phyloP scores from a whole-genome alignment of 495 filamentous ascomycete genomes.

The Penicillium robsamsonii region DNA sequence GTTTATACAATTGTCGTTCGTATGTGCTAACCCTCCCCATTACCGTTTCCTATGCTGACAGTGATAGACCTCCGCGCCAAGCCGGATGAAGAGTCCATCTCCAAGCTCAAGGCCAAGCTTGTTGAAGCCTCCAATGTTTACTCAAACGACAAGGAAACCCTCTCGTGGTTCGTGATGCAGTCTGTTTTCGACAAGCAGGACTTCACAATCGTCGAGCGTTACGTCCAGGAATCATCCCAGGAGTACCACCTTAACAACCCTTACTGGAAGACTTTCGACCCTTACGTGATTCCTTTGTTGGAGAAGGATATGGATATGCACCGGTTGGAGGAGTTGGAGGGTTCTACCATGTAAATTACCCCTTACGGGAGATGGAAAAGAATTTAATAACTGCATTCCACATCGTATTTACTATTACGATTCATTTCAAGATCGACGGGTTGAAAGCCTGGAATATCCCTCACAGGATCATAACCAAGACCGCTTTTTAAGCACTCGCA shows the following conservation, averaged over 20 bases:
- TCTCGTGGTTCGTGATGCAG: slow-evolving; percentile 69
- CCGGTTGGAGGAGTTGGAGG: slow-evolving; percentile 55
- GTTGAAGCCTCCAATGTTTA: slow-evolving; percentile 64
- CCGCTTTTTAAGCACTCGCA: not conserved
- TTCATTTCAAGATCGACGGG: not conserved
- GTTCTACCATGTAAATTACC: slow-evolving; percentile 9
- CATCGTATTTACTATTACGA: no score
- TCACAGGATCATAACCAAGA: not conserved
- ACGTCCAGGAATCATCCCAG: slow-evolving; percentile 54
- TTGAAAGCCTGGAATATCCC: not conserved
- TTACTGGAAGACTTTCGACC: slow-evolving; percentile 70
- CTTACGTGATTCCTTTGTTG: slow-evolving; percentile 61
- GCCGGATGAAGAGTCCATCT: slow-evolving; percentile 55
- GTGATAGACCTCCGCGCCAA: slow-evolving; percentile 59
- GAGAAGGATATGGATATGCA: slow-evolving; percentile 63
- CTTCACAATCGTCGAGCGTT: slow-evolving; percentile 70
- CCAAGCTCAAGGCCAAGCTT: slow-evolving; percentile 63
- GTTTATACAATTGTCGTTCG: slow-evolving; percentile 60
- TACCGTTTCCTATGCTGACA: not conserved
- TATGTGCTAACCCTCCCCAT: slow-evolving; percentile 17
- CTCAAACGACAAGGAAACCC: slow-evolving; percentile 63
- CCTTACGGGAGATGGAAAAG: not conserved
- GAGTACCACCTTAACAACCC: slow-evolving; percentile 64
- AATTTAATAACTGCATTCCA: not conserved
- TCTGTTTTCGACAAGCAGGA: slow-evolving; percentile 59